Evolutionary conservation across 352 stramenopile species (phyloP), one percentile per base, ranked within the genome.

Genomic region (Phytophthora europaea): DNA sequence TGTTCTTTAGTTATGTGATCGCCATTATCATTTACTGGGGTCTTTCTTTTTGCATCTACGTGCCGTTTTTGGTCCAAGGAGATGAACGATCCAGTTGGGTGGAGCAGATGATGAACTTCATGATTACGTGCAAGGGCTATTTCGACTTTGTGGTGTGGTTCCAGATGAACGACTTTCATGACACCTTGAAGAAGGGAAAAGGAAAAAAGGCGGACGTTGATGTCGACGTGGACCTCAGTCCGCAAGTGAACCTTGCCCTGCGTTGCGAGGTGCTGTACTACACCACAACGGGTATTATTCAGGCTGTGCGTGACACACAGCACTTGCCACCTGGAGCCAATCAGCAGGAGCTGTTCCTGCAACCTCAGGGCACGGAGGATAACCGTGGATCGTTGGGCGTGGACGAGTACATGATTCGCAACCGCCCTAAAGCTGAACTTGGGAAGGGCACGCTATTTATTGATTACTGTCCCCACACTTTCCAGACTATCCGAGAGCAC

Each of bases 21-120:
- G 90, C 90, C n/a, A 95, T 97, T 67, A 94, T 97, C 76, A 94
- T 97, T 63, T 97, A 97, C 78, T 97, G 90, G 90, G 86, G 84
- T 15, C 71, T 97, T 68, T 95, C 88, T 16, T 95, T 97, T 70
- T 80, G 83, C 63, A 79, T 95, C 67, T 97, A 95, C 73, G 87
- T 97, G 62, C 90, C 90, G 51, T 97, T 95, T 65, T 67, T 97
- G 28, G 76, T 93, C n/a, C 75, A 93, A 70, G 76, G 75, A 2
- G 45, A 88, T 8, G 85, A 82, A 18, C 80, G 83, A 36, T 78
- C 73, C 16, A 71, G 65, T 36, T 75, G 79, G 75, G 70, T 96
- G 12, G 75, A 74, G 40, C 87, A 96, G 70, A 85, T 95, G 75
- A 96, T 95, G 88, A 93, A 89, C 69, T 96, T 95, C 54, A 95